A percentile compares a stretch with the other conserved stretches of the same genome.
Evolutionary conservation across 192 early-diverging fungal genomes (phyloP).

Genomic region (Coemansia sp.): DNA sequence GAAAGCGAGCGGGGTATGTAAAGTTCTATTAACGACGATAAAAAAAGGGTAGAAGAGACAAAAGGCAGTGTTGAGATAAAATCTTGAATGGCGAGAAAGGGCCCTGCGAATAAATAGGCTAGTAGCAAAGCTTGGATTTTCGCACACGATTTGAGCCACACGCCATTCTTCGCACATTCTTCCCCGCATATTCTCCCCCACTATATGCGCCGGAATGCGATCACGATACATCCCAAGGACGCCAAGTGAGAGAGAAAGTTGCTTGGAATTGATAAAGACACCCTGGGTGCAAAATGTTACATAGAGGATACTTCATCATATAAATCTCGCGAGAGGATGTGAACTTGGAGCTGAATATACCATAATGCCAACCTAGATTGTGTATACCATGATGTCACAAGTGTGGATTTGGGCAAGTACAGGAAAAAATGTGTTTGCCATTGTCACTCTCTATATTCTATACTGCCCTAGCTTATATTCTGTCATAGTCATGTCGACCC

Average conservation of each 20-base stretch:
- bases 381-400: not conserved
- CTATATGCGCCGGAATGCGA: conserved; percentile 2
- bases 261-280: not conserved
- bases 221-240: not conserved
- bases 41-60: not conserved
- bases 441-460: not conserved
- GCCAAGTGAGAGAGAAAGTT: not conserved
- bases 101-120: not conserved
- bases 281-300: not conserved
- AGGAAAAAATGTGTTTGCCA: not conserved
- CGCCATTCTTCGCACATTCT: not conserved
- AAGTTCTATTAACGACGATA: not conserved
- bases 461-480: not conserved
- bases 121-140: not conserved
- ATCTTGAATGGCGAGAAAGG: not conserved
- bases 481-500: conserved; percentile 45
- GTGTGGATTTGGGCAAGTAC: not conserved
- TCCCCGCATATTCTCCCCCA: not conserved
- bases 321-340: too few relatives aligned
- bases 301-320: too few relatives aligned
- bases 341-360: not conserved
- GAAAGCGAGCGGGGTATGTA: not conserved
- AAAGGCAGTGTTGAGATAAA: not conserved
- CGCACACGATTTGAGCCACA: not conserved
- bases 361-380: not conserved